phyloP scores from a whole-genome alignment of 352 stramenopile species.

The Hyaloperonospora arabidopsidis region DNA sequence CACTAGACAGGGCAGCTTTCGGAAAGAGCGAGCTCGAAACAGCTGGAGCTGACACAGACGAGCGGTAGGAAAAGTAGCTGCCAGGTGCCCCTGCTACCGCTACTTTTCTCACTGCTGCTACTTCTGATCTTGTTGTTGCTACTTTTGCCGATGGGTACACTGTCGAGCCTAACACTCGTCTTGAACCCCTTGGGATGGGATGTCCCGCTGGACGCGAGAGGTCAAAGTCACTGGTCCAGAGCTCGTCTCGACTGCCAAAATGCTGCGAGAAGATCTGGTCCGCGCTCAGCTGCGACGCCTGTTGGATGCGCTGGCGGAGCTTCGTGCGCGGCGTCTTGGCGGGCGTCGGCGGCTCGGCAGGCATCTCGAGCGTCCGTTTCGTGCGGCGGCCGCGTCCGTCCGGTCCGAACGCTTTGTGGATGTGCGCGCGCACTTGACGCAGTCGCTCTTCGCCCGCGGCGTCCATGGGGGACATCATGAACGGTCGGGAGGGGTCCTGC shows the following conservation, averaged over 20 bases:
- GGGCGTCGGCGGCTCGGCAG: slow-evolving; percentile 4
- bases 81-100: slow-evolving; percentile 6
- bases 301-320: slow-evolving; percentile 44
- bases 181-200: slow-evolving; percentile 5
- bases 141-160: no score
- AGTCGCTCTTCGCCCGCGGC: slow-evolving; percentile 32
- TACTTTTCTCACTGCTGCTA: neutral
- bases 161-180: no score
- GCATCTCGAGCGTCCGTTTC: slow-evolving; percentile 22
- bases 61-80: slow-evolving; percentile 15
- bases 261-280: slow-evolving; percentile 64
- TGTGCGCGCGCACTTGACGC: slow-evolving; percentile 34
- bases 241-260: slow-evolving; percentile 48
- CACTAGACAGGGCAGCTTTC: slow-evolving; percentile 19
- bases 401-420: slow-evolving; percentile 35
- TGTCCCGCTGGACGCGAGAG: slow-evolving; percentile 22
- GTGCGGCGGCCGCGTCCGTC: slow-evolving; percentile 14
- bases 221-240: slow-evolving; percentile 37
- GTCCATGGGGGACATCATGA: slow-evolving; percentile 50
- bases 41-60: no score
- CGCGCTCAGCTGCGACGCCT: slow-evolving; percentile 33
- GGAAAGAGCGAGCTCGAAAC: slow-evolving; percentile 20
- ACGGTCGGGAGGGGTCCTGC: slow-evolving; percentile 2
- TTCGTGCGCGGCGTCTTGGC: slow-evolving; percentile 28
- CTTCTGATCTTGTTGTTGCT: neutral